Percentiles rank a stretch among this genome's conserved stretches.
Conservation (phyloP, 2,329 filamentous ascomycete genomes). For the Neonectria punicea region DNA sequence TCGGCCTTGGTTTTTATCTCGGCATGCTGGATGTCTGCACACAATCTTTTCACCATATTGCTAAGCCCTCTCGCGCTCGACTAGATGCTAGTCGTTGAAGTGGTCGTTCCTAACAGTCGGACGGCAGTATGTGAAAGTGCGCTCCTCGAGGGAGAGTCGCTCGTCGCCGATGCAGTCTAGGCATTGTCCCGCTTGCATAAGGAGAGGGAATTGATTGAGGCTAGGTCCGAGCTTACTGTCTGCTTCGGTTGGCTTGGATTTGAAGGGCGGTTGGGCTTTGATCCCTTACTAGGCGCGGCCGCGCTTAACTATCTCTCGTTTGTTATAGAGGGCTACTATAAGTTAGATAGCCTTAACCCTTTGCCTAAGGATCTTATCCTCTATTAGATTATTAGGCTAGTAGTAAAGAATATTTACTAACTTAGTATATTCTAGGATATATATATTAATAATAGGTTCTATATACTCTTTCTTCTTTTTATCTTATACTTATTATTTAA, state of each 20-base stretch:
- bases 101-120: constrained; percentile 6
- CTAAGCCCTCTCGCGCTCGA: not conserved
- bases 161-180: constrained; percentile 4
- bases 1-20: not conserved
- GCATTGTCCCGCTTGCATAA: constrained; percentile 2
- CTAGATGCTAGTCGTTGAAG: constrained; percentile 5
- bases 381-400: no score
- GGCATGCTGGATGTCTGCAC: not conserved
- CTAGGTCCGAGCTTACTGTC: not conserved
- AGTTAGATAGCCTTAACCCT: no score
- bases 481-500: no score
- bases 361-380: no score
- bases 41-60: not conserved
- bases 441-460: no score
- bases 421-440: no score
- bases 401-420: no score
- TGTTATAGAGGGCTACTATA: no score
- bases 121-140: constrained; percentile 10
- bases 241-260: not conserved
- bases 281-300: not conserved
- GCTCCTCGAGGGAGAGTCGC: constrained; percentile 1
- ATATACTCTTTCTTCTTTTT: no score
- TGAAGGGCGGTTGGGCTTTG: not conserved
- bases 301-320: not conserved
- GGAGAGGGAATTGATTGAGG: constrained; percentile 8